phyloP scores from a whole-genome alignment of 2,329 filamentous ascomycete species.

The Trichoderma asperellum region DNA sequence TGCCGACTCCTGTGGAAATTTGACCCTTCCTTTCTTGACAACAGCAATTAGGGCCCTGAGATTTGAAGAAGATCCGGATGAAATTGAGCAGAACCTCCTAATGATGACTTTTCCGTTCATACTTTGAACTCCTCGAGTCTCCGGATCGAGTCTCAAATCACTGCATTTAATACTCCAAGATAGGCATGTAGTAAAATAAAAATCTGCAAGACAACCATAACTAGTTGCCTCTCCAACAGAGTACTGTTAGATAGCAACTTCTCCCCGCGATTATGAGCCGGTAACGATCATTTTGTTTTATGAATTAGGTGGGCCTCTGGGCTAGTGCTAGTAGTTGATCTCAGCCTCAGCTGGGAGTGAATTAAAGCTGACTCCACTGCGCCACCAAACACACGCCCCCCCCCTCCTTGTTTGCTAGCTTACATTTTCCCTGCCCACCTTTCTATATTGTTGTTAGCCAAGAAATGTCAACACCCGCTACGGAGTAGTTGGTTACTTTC shows the following conservation, averaged over 20 bases:
- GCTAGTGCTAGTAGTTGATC: background rate
- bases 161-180: background rate
- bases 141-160: background rate
- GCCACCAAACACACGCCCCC: conserved; percentile 6
- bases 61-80: conserved; percentile 29
- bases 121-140: background rate
- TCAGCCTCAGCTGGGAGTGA: background rate
- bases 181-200: background rate
- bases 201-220: background rate
- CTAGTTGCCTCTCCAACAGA: background rate
- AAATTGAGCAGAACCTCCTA: conserved; percentile 25
- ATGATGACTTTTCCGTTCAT: conserved; percentile 19
- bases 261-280: background rate
- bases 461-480: conserved; percentile 1
- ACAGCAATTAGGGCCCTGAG: conserved; percentile 20
- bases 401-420: conserved; percentile 1
- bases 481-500: background rate
- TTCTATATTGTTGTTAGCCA: conserved; percentile 9
- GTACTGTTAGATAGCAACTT: background rate
- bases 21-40: conserved; percentile 26
- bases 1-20: conserved; percentile 24
- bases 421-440: background rate
- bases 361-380: background rate
- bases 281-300: background rate
- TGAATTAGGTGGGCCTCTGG: background rate